phyloP scores from a whole-genome alignment of 2,329 filamentous ascomycete genomes.

The Aspergillus luchuensis region DNA sequence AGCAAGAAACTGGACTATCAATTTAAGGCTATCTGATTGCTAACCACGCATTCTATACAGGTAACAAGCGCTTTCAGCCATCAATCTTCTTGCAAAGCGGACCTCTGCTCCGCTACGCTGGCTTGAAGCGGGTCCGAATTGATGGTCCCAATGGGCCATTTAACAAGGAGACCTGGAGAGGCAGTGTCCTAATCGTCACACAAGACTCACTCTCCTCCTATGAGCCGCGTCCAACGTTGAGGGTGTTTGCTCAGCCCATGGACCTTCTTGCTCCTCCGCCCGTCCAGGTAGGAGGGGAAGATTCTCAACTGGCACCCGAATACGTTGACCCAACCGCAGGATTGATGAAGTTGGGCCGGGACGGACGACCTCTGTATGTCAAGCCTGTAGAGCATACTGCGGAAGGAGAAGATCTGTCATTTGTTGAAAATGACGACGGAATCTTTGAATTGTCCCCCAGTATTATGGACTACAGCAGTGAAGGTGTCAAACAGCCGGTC shows the following conservation, averaged over 20 bases:
- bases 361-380: slow-evolving; percentile 84
- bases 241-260: slow-evolving; percentile 84
- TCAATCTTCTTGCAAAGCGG: slow-evolving; percentile 85
- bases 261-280: slow-evolving; percentile 79
- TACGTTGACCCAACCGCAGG: slow-evolving; percentile 89
- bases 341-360: slow-evolving; percentile 79
- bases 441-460: slow-evolving; percentile 70
- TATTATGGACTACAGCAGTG: slow-evolving; percentile 44
- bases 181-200: slow-evolving; percentile 94
- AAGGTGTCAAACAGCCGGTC: slow-evolving; percentile 43
- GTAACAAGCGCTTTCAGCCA: slow-evolving; percentile 73
- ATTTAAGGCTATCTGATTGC: neutral
- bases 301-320: slow-evolving; percentile 65
- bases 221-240: slow-evolving; percentile 71
- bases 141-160: slow-evolving; percentile 36
- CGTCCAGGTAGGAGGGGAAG: slow-evolving; percentile 63
- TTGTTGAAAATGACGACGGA: slow-evolving; percentile 76
- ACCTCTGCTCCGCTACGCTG: slow-evolving; percentile 85
- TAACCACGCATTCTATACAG: slow-evolving; percentile 18
- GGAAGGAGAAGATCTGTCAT: slow-evolving; percentile 75
- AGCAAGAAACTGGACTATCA: neutral
- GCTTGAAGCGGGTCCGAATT: slow-evolving; percentile 63
- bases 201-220: slow-evolving; percentile 82
- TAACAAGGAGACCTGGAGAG: slow-evolving; percentile 84
- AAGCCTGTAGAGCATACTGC: slow-evolving; percentile 84